Base-by-base conservation (phyloP, 352 stramenopile species). In the Globisporangium polare region DNA sequence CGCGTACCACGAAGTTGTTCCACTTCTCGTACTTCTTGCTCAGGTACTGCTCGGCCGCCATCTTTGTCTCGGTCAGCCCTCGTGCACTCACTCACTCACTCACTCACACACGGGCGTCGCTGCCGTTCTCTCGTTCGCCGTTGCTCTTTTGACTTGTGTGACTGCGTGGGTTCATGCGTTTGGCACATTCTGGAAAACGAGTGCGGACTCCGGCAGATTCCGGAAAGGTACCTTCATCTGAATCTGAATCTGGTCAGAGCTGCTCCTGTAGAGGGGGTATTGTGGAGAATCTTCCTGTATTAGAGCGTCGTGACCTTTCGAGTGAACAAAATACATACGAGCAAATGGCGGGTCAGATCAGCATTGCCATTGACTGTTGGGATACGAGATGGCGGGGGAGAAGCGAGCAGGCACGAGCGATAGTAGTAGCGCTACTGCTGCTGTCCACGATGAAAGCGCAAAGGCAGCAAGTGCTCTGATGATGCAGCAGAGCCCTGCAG, bases 11-110 rank as follows among this genome's bases (percentile, higher is more conserved):
- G 56, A 95, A 93, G 57, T 92, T 83, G 69, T 90, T 82, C 86
- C 86, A 95, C 66, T 93, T 95, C 73, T 91, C 78, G 71, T 95
- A 95, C 55, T 89, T 95, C 71, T 95, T 88, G 73, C 68, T 90
- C 65, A 95, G 73, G 67, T 79, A 95, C 57, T 92, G 55, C 55
- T 94, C 84, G 56, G 73, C 66, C 50, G 77, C 67, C 58, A 82
- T 82, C 15, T 12, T 12, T 66, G 26, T 42, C 39, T 49, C 22
- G 10, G 33, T 39, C 24, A 43, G 18, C 18, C 13, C 20, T 45
- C 53, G 20, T 24, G n/a, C n/a, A 31, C 12, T 45, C 49, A n/a
- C 27, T 4, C 18, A 56, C 50, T n/a, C n/a, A 31, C 12, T 45
- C 49, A n/a, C 27, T 4, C 18, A 56, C 50, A 37, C 50, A 42